These are phyloP conservation scores for Eucalyptus erythrocorys DNA, from an alignment of 345 rosid species.

Conservation along the genomic window DNA sequence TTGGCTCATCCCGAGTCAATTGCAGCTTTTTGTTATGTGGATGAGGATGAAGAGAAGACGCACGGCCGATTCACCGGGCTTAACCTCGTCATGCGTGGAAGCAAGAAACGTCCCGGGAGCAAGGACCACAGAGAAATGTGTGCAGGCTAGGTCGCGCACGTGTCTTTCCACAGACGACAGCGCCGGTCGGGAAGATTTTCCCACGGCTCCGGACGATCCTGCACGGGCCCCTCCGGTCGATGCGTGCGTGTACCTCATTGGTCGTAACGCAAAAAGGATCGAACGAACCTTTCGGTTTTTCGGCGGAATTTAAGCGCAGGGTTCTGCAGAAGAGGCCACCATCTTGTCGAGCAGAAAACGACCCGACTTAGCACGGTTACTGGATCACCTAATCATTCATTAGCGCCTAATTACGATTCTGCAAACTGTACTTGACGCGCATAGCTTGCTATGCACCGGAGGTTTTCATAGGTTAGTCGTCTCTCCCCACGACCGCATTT, in stretches of 20 bases:
- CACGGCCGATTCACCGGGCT: background rate
- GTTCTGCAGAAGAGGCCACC: background rate
- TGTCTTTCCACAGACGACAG: background rate
- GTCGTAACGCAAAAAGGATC: background rate
- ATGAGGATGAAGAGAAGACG: background rate
- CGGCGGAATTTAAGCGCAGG: background rate
- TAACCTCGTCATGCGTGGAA: background rate
- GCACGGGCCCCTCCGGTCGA: background rate
- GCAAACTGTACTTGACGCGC: background rate
- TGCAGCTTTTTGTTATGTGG: background rate
- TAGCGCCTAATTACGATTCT: background rate
- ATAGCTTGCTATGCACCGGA: background rate
- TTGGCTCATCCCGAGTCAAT: background rate
- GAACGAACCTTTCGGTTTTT: background rate
- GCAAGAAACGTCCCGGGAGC: background rate
- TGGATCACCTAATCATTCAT: background rate
- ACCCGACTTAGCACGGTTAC: background rate
- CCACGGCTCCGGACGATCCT: background rate
- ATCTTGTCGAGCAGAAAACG: background rate
- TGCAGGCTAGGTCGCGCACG: background rate
- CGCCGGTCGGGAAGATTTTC: background rate
- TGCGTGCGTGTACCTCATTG: background rate
- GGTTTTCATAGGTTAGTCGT: background rate
- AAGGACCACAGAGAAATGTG: background rate
- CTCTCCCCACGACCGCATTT: background rate